Base-by-base conservation (phyloP, 208 protist genomes). In the Trypanosoma cruzi region DNA sequence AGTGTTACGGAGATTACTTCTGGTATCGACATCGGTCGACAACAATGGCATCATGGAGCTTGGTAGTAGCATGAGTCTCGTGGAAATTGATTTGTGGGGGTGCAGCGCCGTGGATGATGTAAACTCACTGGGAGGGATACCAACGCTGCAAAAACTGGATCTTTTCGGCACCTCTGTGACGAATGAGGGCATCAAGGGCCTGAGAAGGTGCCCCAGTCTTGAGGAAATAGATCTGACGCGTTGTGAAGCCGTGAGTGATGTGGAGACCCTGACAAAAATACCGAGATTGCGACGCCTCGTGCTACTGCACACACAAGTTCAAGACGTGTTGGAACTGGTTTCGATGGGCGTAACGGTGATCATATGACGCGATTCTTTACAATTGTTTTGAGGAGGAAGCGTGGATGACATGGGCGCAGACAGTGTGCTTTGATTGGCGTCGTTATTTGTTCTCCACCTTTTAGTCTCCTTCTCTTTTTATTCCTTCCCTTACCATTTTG, bases 41-140 rank as follows among this genome's bases (percentile, higher is more conserved):
- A 86, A 89, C 63, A 66, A 71, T 5, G 79, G 76, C 10, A 60
- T 93, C 5, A 53, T 31, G 20, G 57, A 54, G 14, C 48, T 89
- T 24, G 77, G 62, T 32, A 52, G 53, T n/a, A 88, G 77, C 53
- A 32, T 36, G 7, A 53, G 46, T 50, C 78, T 92, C 26, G 76
- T 87, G 37, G 62, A 81, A 65, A 66, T 94, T 22, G 67, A 73
- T 24, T 37, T 92, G 7, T 63, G 72, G 20, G 84, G 77, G 18
- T 90, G 89, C 44, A 48, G 58, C 4, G 52, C 54, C 20, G 61
- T 92, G 16, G 83, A 80, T 4, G 81, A 82, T 67, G 62, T 94
- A 24, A 77, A 72, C 48, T 69, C 68, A 52, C 64, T 94, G 4
- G 75, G 77, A 46, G 31, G 34, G 10, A 80, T 94, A 52, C 44